Evolutionary conservation across 2,329 filamentous ascomycete species (phyloP), one percentile per base, ranked within the genome.

Genomic region (Fusarium pseudonygamai): DNA sequence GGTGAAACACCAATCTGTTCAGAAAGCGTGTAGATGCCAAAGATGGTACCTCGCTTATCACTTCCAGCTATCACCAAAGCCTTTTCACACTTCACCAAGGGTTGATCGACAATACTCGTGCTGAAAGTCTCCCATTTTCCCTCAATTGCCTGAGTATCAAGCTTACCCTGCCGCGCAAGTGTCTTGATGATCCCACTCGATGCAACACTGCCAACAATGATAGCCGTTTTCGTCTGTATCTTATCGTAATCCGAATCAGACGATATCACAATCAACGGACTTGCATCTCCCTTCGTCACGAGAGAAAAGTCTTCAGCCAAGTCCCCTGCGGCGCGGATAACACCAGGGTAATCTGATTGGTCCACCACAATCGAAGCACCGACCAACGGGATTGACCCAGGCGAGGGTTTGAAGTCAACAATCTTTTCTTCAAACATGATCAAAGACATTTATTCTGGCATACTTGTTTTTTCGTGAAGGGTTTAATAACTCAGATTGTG

Each of bases 1-100:
- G 72, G 72, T 0, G 72, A 74, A 4, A 74, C 65, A 0, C 72
- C 72, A 10, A 75, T 73, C 4, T 75, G 72, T 12, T 73, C 72
- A 0, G 72, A 74, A 0, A 74, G 39, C 3, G 72, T 74, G 15
- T 74, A 74, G 1, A 60, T 24, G 3, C 72, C 72, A 18, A 70
- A 74, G 0, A 74, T 58, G 3, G 61, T 28, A 14, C 72, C 72
- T 40, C 72, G 45, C 32, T 74, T 73, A 4, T 74, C 72, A 10
- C 64, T 70, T 1, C 72, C 72, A 8, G 56, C n/a, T 7, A 74
- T 60, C 0, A 62, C 28, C 7, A 74, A 5, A 20, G 52, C 65
- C 14, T 42, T 37, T 0, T 56, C 28, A 5, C 53, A 66, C 6
- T 18, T 11, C 0, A 32, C 64, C 0, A 58, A 2, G 4, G 46